Evolutionary conservation across 768 basidiomycete genomes (phyloP).

Genomic region (Lyophyllum semitale): DNA sequence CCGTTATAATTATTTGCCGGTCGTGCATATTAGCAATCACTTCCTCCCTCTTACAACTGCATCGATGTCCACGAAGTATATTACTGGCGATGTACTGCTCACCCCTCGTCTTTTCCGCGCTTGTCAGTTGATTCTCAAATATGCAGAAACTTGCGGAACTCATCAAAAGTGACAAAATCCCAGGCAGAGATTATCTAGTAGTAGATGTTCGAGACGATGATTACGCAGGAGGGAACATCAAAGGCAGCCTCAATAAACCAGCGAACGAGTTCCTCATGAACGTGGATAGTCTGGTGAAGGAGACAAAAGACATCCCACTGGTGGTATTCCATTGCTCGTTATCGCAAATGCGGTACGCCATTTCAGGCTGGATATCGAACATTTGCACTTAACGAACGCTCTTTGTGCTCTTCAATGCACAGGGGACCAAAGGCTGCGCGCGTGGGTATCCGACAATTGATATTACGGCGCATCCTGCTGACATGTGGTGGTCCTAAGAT

Average conservation of each 20-base stretch:
- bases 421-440: conserved; percentile 81
- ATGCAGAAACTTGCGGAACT: conserved; percentile 66
- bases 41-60: too few species aligned
- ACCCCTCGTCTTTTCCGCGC: neutral
- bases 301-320: conserved; percentile 60
- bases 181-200: conserved; percentile 69
- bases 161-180: conserved; percentile 64
- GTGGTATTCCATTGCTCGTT: conserved; percentile 80
- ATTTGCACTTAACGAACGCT: neutral
- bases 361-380: neutral
- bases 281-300: conserved; percentile 59
- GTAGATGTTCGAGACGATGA: conserved; percentile 89
- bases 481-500: conserved; percentile 41
- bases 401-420: conserved; percentile 10
- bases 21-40: too few species aligned
- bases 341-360: conserved; percentile 72
- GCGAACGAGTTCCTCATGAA: conserved; percentile 57
- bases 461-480: neutral
- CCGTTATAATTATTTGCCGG: too few species aligned
- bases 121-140: neutral
- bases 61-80: conserved; percentile 18
- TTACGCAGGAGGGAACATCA: conserved; percentile 78
- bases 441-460: conserved; percentile 38
- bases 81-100: conserved; percentile 19
- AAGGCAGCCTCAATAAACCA: conserved; percentile 60